Base-by-base conservation (phyloP, 2,329 filamentous ascomycete species). In the Nemania sp. region DNA sequence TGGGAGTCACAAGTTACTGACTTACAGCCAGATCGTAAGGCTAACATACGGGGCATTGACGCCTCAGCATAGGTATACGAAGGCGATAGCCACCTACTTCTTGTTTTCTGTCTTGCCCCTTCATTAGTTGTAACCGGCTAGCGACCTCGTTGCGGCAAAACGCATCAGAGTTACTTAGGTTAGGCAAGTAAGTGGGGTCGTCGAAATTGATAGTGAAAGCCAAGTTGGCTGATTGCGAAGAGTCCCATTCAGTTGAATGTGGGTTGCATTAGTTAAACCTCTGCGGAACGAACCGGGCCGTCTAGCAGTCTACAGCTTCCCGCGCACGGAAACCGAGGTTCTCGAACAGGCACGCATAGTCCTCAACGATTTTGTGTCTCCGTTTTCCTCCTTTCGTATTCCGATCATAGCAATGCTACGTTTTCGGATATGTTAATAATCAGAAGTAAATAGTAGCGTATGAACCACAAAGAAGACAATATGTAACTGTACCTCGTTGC, bases 71-170 rank as follows among this genome's bases (percentile, higher is more conserved):
- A n/a, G n/a, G n/a, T n/a, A 63, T 57, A 46, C 43, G 39, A 54
- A 51, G 49, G 32, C 35, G 25, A 50, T 50, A 43, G 32, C 37
- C 40, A 49, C 45, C 49, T 35, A 47, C 43, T 56, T 34, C 13
- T 13, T 34, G 17, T 20, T 29, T 18, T 46, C 21, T 53, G 13
- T 43, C 40, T 10, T 46, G 45, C 25, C 49, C 17, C 20, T 40
- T 53, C 21, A 35, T 54, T 54, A 60, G 15, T 55, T 15, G 45
- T 20, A 35, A 46, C 54, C 60, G 57, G 60, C 55, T 60, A 61
- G 54, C 48, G 54, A 59, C 63, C 32, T 61, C 34, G 45, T 20
- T 54, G 48, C 63, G 63, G 60, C 51, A 65, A 58, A 57, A 56
- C 39, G 45, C 57, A 58, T 61, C 43, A 39, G 40, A 20, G 37